These are phyloP conservation scores for Trichoderma sp. DNA, from an alignment of 2,329 filamentous ascomycete species.

Conservation along the genomic window DNA sequence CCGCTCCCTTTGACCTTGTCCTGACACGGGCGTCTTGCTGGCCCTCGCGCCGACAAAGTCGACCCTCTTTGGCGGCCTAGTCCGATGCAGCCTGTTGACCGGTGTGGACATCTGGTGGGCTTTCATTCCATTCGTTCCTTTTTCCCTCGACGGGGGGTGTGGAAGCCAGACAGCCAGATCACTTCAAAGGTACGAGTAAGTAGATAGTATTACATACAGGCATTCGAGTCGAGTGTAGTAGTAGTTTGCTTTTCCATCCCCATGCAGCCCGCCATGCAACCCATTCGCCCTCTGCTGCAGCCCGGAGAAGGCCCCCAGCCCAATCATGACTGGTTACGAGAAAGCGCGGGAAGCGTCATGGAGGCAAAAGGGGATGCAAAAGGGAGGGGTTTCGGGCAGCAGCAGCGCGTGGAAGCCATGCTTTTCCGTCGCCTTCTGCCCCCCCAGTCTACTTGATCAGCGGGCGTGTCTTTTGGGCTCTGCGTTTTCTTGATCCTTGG, in stretches of 20 bases:
- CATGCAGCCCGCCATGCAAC: slow-evolving; percentile 15
- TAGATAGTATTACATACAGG: too few relatives aligned
- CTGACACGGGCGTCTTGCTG: neutral
- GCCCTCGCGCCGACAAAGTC: neutral
- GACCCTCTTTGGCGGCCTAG: slow-evolving; percentile 3
- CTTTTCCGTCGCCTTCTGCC: neutral
- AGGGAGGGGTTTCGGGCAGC: neutral
- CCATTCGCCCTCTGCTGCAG: neutral
- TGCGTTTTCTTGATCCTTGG: neutral
- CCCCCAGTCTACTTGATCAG: neutral
- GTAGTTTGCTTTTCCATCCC: neutral
- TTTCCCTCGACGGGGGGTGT: neutral
- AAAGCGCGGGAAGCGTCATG: slow-evolving; percentile 8
- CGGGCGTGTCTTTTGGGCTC: neutral
- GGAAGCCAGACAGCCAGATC: neutral
- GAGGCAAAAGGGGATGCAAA: slow-evolving; percentile 9
- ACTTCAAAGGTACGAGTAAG: too few relatives aligned
- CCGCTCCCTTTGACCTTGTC: neutral
- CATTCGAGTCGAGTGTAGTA: too few relatives aligned
- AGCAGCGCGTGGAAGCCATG: slow-evolving; percentile 5
- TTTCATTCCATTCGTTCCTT: neutral
- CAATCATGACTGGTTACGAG: slow-evolving; percentile 1
- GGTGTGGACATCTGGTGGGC: slow-evolving; percentile 8
- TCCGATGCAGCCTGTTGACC: slow-evolving; percentile 11
- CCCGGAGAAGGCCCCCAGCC: neutral